Evolutionary conservation across 176 grass and related monocot genomes (phyloP), one percentile per base, ranked within the genome.

Genomic region (Tillandsia leiboldiana): DNA sequence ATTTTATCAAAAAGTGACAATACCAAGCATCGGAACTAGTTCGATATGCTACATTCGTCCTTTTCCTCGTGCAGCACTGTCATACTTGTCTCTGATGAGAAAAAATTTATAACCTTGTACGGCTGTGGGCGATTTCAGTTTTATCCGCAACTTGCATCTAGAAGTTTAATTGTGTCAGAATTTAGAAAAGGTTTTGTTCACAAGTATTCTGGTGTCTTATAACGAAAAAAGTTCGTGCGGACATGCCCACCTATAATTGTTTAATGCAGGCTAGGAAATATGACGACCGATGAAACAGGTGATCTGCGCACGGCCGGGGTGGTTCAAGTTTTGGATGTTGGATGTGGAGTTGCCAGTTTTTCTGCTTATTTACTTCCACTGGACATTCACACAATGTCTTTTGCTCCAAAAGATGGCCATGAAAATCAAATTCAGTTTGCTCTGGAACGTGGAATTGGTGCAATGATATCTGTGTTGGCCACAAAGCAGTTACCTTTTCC

Each of bases 361-460:
- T 89, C 93, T 77, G 89, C 93, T 62, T 92, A 96, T 70, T 79
- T 96, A 77, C 78, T 96, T 54, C 83, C 88, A 64, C 68, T 96
- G 68, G 83, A 77, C 62, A 96, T 92, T 76, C 93, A 81, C 11
- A 92, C 93, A 17, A 87, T 96, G 93, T 90, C 94, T 75, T 90
- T 99, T 87, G 89, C 89, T 26, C 94, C 94, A 48, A 99, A 93
- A 86, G 89, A 90, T 58, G 94, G 80, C 65, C 89, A 99, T 81
- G 94, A 99, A 78, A 99, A 99, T 86, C 87, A 99, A 71, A 99
- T 99, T 64, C 94, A 99, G 72, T 99, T 90, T 90, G 84, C 89
- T 49, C 74, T 99, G 68, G 94, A 99, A 75, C 82, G 94, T 81
- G 94, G 89, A 70, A 93, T 99, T 78, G 75, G 84, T 59, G 89